Evolutionary conservation across 2,329 filamentous ascomycete species (phyloP).

Genomic region (Lasiodiplodia theobromae): DNA sequence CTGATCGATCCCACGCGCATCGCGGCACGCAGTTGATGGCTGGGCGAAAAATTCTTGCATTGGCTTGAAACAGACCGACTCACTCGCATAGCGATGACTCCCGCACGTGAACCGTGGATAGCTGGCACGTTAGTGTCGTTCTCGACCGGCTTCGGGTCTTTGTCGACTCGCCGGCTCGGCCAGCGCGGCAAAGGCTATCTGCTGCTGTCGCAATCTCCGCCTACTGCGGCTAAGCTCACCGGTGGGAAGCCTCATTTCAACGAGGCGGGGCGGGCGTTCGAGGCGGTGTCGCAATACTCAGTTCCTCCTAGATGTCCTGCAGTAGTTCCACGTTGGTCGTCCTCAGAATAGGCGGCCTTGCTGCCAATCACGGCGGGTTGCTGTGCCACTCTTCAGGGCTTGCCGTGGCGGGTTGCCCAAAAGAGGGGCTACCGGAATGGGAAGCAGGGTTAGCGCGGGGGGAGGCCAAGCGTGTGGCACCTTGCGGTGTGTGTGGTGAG

Average conservation of each 20-base stretch:
- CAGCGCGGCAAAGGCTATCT: not conserved
- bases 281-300: not conserved
- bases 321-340: not conserved
- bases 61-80: constrained; percentile 17
- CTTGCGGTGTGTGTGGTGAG: constrained; percentile 21
- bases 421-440: not conserved
- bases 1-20: not conserved
- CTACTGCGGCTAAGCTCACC: not conserved
- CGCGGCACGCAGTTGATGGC: not conserved
- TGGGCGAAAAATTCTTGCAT: not conserved
- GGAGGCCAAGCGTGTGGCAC: constrained; percentile 9
- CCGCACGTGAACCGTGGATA: not conserved
- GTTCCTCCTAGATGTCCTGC: not conserved
- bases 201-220: not conserved
- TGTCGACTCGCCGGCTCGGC: not conserved
- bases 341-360: not conserved
- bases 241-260: not conserved
- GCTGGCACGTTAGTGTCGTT: too few relatives aligned
- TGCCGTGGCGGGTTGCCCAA: constrained; percentile 9
- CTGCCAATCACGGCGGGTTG: not conserved
- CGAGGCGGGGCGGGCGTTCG: not conserved
- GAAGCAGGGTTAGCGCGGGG: constrained; percentile 16
- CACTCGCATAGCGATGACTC: not conserved
- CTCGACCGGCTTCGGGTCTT: too few relatives aligned
- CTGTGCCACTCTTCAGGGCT: not conserved